Evolutionary conservation across 495 filamentous ascomycete genomes (phyloP).

Genomic region (Neurospora sp.): DNA sequence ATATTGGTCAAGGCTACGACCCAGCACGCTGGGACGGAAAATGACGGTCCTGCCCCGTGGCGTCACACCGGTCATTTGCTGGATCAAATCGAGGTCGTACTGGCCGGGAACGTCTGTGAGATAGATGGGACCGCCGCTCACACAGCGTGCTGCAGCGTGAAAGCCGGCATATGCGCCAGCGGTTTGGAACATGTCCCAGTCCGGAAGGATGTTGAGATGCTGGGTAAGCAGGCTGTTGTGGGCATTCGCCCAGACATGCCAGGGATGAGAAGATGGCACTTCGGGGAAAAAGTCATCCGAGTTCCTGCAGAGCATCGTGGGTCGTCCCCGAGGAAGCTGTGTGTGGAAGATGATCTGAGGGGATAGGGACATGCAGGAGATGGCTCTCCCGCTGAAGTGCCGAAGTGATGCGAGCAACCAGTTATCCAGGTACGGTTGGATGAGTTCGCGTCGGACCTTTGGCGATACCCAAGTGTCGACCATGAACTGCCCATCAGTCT

Average conservation of each 20-base stretch:
- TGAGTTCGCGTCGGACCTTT: conserved; percentile 54
- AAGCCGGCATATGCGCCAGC: conserved; percentile 62
- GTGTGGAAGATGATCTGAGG: conserved; percentile 78
- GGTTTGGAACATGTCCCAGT: conserved; percentile 99
- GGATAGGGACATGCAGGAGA: conserved; percentile 85
- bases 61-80: conserved; percentile 63
- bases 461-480: conserved; percentile 65
- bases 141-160: conserved; percentile 81
- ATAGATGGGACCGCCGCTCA: conserved; percentile 85
- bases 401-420: conserved; percentile 70
- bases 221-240: conserved; percentile 78
- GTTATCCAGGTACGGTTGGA: conserved; percentile 68
- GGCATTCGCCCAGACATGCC: conserved; percentile 91
- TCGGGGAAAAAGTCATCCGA: conserved; percentile 92
- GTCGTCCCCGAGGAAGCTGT: conserved; percentile 63
- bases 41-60: conserved; percentile 60
- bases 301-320: conserved; percentile 65
- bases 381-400: conserved; percentile 65
- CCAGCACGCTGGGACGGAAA: conserved; percentile 61
- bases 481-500: conserved; percentile 84
- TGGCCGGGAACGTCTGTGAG: conserved; percentile 82
- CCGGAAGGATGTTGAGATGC: conserved; percentile 49
- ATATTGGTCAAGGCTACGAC: conserved; percentile 62
- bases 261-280: conserved; percentile 65
- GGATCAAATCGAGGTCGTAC: conserved; percentile 63